phyloP scores from a whole-genome alignment of 129 eudicot species.

The Centrapalus pauciflorus region DNA sequence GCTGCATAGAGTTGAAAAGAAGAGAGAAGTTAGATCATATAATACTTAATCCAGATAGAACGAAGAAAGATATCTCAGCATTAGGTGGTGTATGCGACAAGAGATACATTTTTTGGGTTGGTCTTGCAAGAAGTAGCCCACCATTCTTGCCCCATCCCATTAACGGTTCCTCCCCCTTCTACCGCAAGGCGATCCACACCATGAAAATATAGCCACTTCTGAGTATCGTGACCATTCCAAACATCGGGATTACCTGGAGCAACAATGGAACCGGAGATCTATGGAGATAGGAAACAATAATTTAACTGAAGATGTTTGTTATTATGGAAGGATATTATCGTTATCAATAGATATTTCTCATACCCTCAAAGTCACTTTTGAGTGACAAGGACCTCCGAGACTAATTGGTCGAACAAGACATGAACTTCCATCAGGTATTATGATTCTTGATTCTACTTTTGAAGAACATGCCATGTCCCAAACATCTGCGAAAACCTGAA shows the following conservation, averaged over 20 bases:
- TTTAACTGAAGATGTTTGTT: not conserved
- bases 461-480: conserved; percentile 37
- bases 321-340: not conserved
- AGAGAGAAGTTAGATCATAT: too few relatives aligned
- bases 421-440: conserved; percentile 36
- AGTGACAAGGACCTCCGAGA: conserved; percentile 63
- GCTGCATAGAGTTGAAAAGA: conserved; percentile 39
- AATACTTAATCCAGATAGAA: not conserved
- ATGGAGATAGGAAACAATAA: not conserved
- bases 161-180: conserved; percentile 72
- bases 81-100: not conserved
- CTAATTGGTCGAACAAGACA: conserved; percentile 54
- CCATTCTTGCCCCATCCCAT: conserved; percentile 88
- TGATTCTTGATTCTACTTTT: conserved; percentile 7
- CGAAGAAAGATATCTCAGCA: not conserved
- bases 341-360: not conserved
- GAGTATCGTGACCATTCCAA: conserved; percentile 60
- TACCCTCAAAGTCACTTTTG: conserved; percentile 59
- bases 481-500: too few relatives aligned
- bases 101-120: conserved; percentile 38
- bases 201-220: conserved; percentile 85
- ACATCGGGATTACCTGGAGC: conserved; percentile 55
- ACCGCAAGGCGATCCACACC: conserved; percentile 51
- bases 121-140: conserved; percentile 80
- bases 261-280: conserved; percentile 49